Percentiles rank a stretch among this genome's conserved stretches.
phyloP scores from a whole-genome alignment of 805 yeast species.

The Metschnikowia noctiluminum region DNA sequence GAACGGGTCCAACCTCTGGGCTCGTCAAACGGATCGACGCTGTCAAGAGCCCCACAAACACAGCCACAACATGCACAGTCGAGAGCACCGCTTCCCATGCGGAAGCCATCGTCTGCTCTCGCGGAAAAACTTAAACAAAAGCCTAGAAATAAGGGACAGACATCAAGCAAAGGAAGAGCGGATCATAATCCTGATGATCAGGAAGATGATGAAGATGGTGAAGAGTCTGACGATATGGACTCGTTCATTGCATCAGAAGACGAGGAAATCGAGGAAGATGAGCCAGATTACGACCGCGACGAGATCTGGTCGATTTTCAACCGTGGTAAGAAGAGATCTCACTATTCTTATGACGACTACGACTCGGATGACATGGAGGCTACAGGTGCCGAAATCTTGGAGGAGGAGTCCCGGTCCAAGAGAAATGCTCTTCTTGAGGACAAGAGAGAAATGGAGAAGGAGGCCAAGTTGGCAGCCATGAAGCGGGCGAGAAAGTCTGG shows the following conservation, averaged over 20 bases:
- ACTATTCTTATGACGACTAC: constrained; percentile 45
- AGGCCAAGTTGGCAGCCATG: constrained; percentile 46
- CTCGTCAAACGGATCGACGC: background rate
- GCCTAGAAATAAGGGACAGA: constrained; percentile 8
- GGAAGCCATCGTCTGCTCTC: constrained; percentile 58
- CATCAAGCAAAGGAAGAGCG: background rate
- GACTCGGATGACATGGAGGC: constrained; percentile 86
- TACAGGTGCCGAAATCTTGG: constrained; percentile 81
- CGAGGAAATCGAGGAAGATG: constrained; percentile 22
- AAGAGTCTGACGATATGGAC: constrained; percentile 44
- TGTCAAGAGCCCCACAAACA: background rate
- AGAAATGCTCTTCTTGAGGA: constrained; percentile 76
- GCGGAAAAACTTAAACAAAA: constrained; percentile 34
- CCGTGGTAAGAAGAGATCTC: constrained; percentile 52
- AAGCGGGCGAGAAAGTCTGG: constrained; percentile 24
- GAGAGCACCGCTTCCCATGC: constrained; percentile 38
- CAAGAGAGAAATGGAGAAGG: constrained; percentile 59
- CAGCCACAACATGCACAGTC: background rate
- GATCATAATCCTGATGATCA: background rate
- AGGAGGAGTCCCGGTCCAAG: constrained; percentile 73
- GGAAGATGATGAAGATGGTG: constrained; percentile 30
- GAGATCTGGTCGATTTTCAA: constrained; percentile 89
- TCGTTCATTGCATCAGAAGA: constrained; percentile 52
- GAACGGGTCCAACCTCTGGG: background rate
- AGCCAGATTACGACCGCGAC: constrained; percentile 65